Percentiles rank a stretch among this genome's conserved stretches.
Evolutionary conservation across 2,329 filamentous ascomycete genomes (phyloP).

Genomic region (Falciphora oryzae): DNA sequence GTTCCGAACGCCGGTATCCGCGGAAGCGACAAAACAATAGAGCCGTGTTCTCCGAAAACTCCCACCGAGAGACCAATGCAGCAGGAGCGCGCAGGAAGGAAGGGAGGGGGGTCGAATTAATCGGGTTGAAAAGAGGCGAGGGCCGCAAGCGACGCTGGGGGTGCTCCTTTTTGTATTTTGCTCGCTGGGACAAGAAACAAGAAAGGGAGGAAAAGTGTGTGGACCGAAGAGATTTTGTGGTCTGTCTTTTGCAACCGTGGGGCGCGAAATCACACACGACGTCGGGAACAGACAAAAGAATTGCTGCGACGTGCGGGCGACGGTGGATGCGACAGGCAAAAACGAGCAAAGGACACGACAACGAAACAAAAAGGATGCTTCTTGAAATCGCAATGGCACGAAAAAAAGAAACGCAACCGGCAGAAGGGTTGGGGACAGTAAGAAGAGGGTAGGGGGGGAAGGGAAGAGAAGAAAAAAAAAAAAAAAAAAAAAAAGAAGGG

Average conservation of each 20-base stretch:
- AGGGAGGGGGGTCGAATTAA: constrained; percentile 1
- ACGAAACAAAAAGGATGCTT: constrained; percentile 3
- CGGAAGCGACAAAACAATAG: not conserved
- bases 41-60: constrained; percentile 1
- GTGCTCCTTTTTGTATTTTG: not conserved
- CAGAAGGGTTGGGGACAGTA: not conserved
- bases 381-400: constrained; percentile 1
- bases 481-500: constrained; percentile 9
- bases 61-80: not conserved
- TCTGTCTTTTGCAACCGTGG: not conserved
- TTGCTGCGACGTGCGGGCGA: constrained; percentile 1
- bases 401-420: constrained; percentile 4
- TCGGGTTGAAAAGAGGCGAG: not conserved
- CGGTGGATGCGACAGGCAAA: not conserved
- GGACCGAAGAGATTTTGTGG: not conserved
- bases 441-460: not conserved
- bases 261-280: constrained; percentile 1
- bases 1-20: constrained; percentile 1
- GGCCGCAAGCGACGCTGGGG: not conserved
- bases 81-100: not conserved
- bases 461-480: not conserved
- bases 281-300: not conserved
- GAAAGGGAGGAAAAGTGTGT: not conserved
- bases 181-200: not conserved
- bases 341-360: constrained; percentile 3